phyloP scores from a whole-genome alignment of 805 yeast genomes.

The Spathaspora boniae region DNA sequence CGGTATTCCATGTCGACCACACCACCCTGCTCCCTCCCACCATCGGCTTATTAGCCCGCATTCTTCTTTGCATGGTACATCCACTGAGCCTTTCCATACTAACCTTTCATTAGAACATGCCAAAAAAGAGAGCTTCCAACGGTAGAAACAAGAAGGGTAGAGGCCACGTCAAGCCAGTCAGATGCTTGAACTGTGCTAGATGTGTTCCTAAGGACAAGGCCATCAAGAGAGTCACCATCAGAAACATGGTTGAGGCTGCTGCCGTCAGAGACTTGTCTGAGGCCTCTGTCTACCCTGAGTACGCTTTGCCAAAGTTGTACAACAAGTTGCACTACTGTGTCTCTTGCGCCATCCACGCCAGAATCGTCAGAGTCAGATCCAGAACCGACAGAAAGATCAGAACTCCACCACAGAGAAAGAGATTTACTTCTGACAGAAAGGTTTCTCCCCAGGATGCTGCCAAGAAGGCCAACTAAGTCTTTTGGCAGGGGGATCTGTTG shows the following conservation, averaged over 20 bases:
- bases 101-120: conserved; percentile 80
- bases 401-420: conserved; percentile 98
- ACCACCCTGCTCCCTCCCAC: no score
- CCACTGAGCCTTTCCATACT: no score
- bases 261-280: conserved; percentile 99
- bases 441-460: conserved; percentile 98
- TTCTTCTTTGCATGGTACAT: no score
- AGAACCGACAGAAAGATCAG: conserved; percentile 98
- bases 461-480: conserved; percentile 60
- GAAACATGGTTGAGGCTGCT: conserved; percentile 99
- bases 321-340: conserved; percentile 99
- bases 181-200: conserved; percentile 99
- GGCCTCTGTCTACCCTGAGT: conserved; percentile 98
- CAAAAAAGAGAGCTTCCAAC: conserved; percentile 99
- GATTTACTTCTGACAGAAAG: conserved; percentile 95
- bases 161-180: conserved; percentile 99
- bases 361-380: conserved; percentile 99
- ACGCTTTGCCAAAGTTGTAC: conserved; percentile 99
- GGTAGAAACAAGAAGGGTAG: conserved; percentile 99
- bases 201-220: conserved; percentile 99
- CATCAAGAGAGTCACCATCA: conserved; percentile 99
- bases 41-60: no score
- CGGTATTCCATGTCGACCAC: no score
- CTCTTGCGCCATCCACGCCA: conserved; percentile 99
- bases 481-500: no score